phyloP scores from a whole-genome alignment of 1,139 yeast species.

The Taphrina wiesneri region DNA sequence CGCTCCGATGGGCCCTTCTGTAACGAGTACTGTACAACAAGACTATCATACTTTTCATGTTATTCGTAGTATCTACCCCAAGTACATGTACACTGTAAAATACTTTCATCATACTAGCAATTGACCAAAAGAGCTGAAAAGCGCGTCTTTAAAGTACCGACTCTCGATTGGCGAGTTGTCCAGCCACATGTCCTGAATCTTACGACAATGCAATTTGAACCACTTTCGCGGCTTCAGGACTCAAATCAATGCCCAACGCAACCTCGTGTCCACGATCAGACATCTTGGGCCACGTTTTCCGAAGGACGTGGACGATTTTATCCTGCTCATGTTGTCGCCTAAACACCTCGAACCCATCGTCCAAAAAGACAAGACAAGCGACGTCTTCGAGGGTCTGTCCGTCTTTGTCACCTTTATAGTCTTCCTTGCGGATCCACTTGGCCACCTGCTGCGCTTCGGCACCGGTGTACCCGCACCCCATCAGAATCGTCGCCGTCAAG shows the following conservation, averaged over 20 bases:
- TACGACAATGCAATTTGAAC: conserved; percentile 2
- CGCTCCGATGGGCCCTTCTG: background rate
- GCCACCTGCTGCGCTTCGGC: conserved; percentile 5
- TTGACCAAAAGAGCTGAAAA: too few species aligned
- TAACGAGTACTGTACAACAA: background rate
- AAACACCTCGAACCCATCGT: conserved; percentile 8
- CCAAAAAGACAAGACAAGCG: conserved; percentile 27
- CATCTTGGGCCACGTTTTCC: conserved; percentile 30
- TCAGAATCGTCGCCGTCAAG: background rate
- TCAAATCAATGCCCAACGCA: conserved; percentile 14
- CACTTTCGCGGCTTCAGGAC: background rate
- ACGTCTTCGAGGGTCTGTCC: conserved; percentile 26
- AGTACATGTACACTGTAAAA: background rate
- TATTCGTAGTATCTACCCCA: background rate
- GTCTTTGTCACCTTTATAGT: conserved; percentile 11
- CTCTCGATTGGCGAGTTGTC: background rate
- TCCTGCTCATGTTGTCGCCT: conserved; percentile 5
- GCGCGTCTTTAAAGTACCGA: too few species aligned
- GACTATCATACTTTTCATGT: too few species aligned
- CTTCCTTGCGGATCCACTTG: conserved; percentile 12
- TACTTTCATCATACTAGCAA: too few species aligned
- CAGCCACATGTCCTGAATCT: background rate
- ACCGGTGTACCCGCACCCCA: conserved; percentile 1
- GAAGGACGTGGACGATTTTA: conserved; percentile 15
- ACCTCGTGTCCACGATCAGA: conserved; percentile 11